A percentile compares a stretch with the other conserved stretches of the same genome.
phyloP scores from a whole-genome alignment of 78 protist genomes.

The Dictyostelium purpureum region DNA sequence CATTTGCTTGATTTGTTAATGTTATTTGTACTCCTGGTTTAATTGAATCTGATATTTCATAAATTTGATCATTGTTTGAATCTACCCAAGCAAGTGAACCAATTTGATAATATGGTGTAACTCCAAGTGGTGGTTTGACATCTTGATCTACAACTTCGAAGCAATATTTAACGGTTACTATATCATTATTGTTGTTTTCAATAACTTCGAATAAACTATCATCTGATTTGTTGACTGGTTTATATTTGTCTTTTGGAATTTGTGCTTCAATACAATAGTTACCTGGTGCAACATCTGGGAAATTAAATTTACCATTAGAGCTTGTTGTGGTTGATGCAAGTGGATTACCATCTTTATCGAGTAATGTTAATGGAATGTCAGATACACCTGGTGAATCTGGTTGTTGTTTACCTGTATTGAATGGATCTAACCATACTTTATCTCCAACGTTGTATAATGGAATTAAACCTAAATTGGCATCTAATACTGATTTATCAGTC shows the following conservation, averaged over 20 bases:
- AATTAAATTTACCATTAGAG: not conserved
- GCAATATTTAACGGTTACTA: not conserved
- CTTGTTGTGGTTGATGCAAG: not conserved
- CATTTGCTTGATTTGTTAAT: not conserved
- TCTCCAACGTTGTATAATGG: not conserved
- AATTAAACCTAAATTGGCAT: not conserved
- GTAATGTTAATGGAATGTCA: not conserved
- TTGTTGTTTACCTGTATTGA: not conserved
- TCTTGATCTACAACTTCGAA: not conserved
- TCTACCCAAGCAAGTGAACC: slow-evolving; percentile 32
- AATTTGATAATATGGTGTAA: slow-evolving; percentile 14
- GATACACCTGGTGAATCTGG: not conserved
- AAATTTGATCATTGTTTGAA: slow-evolving; percentile 1
- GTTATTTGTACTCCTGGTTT: not conserved
- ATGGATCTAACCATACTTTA: not conserved
- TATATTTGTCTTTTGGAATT: not conserved
- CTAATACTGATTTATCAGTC: not conserved
- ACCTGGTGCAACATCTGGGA: not conserved
- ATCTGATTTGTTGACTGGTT: not conserved
- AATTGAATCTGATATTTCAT: not conserved
- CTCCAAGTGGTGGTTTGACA: slow-evolving; percentile 6
- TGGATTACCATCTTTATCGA: not conserved
- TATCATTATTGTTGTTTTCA: not conserved
- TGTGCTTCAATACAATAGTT: slow-evolving; percentile 1
- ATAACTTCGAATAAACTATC: not conserved